Evolutionary conservation across 1,284 basidiomycete genomes (phyloP), one percentile per base, ranked within the genome.

Genomic region (Cutaneotrichosporon daszewskae): DNA sequence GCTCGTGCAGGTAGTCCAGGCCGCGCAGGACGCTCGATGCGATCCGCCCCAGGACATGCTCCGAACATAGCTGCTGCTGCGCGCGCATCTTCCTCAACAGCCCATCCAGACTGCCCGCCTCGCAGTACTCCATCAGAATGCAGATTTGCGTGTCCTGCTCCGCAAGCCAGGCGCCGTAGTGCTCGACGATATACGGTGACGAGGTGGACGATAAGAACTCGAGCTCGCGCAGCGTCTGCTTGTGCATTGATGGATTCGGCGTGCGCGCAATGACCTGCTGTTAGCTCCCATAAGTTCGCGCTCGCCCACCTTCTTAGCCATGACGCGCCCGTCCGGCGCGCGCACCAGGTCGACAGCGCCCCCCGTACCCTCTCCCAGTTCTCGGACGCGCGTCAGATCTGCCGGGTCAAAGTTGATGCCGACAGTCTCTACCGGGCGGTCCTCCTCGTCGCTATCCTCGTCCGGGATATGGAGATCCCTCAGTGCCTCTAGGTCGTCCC

Each of bases 151-250:
- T 86, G 38, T 87, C 85, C 32, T 85, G 87, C 24, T 89, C 87
- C 25, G 89, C 85, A 69, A 97, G 85, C 73, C 94, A 98, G 14
- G 91, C 91, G 37, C 94, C 95, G 62, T 88, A 86, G 74, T 94
- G 97, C 44, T 81, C 77, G 43, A 94, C 84, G 69, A 99, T 95
- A 67, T 90, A 92, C 53, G 81, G 75, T 57, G 95, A 89, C 36
- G 81, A 76, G 46, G 86, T 90, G 32, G 81, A 79, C 28, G 88
- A 83, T 53, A 90, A 87, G 71, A 97, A 91, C 39, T 82, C 80
- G 44, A 98, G 78, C 72, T 99, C 95, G 31, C 94, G 84, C 33
- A 95, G 75, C 46, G 97, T 81, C 72, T 98, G 94, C 60, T 84
- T 87, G 63, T 79, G 77, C 32, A 78, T 72, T 5, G 87, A 79